Conservation (phyloP, 2,329 filamentous ascomycete genomes). For the Alternaria rosae region DNA sequence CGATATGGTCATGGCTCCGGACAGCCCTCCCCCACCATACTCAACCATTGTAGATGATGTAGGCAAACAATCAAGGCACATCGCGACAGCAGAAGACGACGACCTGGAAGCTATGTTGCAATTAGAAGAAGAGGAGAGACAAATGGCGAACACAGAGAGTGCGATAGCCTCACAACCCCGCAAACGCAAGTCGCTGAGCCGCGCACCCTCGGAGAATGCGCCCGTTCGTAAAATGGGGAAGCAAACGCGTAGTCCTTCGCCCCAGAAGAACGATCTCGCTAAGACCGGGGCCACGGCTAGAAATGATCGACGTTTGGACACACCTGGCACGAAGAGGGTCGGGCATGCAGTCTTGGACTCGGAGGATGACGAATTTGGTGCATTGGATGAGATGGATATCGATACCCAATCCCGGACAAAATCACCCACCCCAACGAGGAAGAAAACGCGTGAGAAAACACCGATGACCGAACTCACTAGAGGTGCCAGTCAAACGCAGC, state of each 20-base stretch:
- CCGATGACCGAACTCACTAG: conserved; percentile 18
- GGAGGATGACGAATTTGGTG: conserved; percentile 43
- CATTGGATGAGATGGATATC: conserved; percentile 38
- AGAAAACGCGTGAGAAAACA: conserved; percentile 19
- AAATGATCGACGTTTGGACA: conserved; percentile 9
- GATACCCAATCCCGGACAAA: conserved; percentile 18
- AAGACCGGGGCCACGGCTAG: background rate
- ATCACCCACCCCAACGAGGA: conserved; percentile 17
- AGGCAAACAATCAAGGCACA: conserved; percentile 1
- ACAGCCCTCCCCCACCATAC: conserved; percentile 52
- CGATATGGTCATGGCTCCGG: conserved; percentile 32
- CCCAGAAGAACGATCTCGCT: conserved; percentile 10
- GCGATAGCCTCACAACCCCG: conserved; percentile 20
- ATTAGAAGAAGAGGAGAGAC: conserved; percentile 24
- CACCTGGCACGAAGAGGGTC: conserved; percentile 25
- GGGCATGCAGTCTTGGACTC: conserved; percentile 39
- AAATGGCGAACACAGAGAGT: conserved; percentile 12
- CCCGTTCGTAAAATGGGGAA: conserved; percentile 42
- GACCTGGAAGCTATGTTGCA: conserved; percentile 20
- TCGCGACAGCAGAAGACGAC: conserved; percentile 7
- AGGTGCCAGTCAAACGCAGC: conserved; percentile 18
- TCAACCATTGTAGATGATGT: conserved; percentile 48
- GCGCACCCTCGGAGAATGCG: conserved; percentile 34
- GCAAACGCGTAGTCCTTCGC: conserved; percentile 31
- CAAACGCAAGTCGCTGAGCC: conserved; percentile 44